Conservation (phyloP, 2,329 filamentous ascomycete species). For the Triangularia verruculosa region DNA sequence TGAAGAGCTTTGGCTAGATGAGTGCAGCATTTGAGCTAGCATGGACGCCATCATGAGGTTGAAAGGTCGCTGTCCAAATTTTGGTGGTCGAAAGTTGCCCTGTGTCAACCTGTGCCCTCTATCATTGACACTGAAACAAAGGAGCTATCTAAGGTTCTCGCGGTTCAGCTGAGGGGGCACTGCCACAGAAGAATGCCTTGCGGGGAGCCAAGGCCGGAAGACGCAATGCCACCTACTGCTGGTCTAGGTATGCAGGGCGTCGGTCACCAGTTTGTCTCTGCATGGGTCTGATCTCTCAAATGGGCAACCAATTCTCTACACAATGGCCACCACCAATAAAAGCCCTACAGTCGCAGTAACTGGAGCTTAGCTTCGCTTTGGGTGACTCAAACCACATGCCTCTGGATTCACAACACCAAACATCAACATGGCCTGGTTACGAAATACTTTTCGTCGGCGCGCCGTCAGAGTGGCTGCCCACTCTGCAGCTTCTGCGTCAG, state of each 20-base stretch:
- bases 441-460: constrained; percentile 1
- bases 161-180: not conserved
- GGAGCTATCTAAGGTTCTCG: no score
- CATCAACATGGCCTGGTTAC: constrained; percentile 3
- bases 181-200: not conserved
- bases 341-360: not conserved
- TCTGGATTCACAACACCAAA: not conserved
- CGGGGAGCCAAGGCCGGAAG: not conserved
- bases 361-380: not conserved
- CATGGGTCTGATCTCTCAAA: not conserved
- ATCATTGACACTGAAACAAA: no score
- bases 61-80: no score
- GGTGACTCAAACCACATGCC: not conserved
- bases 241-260: not conserved
- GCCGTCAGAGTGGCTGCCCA: not conserved
- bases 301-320: not conserved
- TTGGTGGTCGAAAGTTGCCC: no score
- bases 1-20: not conserved
- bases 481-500: not conserved
- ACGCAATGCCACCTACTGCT: not conserved
- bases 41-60: not conserved
- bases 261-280: not conserved
- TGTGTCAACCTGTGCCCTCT: no score
- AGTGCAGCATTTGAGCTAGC: not conserved
- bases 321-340: not conserved